Evolutionary conservation across 164 flowering plant genomes (phyloP), one percentile per base, ranked within the genome.

Genomic region (Amborella trichopoda): DNA sequence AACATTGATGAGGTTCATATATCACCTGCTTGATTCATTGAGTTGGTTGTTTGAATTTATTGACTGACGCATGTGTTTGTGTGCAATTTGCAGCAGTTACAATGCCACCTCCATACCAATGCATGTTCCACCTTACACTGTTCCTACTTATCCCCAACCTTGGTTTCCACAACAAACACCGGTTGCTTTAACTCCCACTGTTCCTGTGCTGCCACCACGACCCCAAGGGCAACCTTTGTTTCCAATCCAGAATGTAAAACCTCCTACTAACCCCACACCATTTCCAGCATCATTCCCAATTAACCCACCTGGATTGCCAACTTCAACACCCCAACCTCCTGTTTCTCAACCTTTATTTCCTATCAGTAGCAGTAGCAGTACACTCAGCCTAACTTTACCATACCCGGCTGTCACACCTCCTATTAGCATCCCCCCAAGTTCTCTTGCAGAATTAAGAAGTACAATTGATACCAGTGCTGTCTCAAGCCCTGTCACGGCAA

Each of bases 321-420:
- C 75, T 37, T 46, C 78, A 25, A 36, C 72, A 9, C 62, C 75
- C 38, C 53, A 49, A 13, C 40, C 40, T 58, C 56, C 90, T 61
- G 80, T 77, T 36, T 73, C 95, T 19, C 96, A 86, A 50, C 97
- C 95, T 1, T 63, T 90, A 32, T 91, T 91, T 42, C 98, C 96
- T 37, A 72, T 82, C 53, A 71, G 61, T 44, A 53, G 53, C 54
- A 75, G 36, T 57, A 69, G 45, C 62, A 73, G 43, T 56, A 38
- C 59, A 18, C 58, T 80, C 18, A 36, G 65, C 55, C 93, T 72
- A 49, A 70, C 65, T 59, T 69, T 76, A 52, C 68, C 81, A 28
- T 76, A 67, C 63, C 54, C 77, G 8, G 59, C 72, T 26, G 50
- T 86, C 46, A 37, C 63, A 37, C 56, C 64, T 44, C 32, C 80